Percentiles rank a stretch among this genome's conserved stretches.
Conservation (phyloP, 495 filamentous ascomycete species). For the Hyaloscypha hepaticicola region DNA sequence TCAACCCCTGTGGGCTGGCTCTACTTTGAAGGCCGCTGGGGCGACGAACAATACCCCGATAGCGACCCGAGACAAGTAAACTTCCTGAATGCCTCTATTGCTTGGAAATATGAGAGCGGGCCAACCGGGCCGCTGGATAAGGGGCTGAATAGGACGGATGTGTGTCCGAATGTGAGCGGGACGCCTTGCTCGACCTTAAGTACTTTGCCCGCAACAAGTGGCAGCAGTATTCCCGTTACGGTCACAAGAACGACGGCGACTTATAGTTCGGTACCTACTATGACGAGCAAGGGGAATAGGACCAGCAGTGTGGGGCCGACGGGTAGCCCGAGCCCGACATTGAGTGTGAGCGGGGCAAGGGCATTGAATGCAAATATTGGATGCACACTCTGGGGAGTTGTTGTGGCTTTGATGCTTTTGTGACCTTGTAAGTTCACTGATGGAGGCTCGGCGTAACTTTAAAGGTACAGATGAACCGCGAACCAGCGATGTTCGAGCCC, state of each 20-base stretch:
- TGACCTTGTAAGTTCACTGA: not conserved
- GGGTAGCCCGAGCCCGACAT: not conserved
- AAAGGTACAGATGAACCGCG: no score
- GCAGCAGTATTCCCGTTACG: slow-evolving; percentile 4
- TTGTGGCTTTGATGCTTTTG: not conserved
- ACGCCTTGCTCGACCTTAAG: slow-evolving; percentile 2
- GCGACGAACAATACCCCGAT: slow-evolving; percentile 54
- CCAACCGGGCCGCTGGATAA: slow-evolving; percentile 46
- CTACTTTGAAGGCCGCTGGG: slow-evolving; percentile 55
- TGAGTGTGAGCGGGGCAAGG: not conserved
- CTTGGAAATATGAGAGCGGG: slow-evolving; percentile 49
- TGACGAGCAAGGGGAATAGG: not conserved
- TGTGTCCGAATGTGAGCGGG: slow-evolving; percentile 5
- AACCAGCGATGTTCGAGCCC: no score
- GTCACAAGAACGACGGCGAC: not conserved
- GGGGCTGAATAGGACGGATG: slow-evolving; percentile 6
- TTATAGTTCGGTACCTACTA: not conserved
- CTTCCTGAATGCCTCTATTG: slow-evolving; percentile 35
- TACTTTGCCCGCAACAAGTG: slow-evolving; percentile 4
- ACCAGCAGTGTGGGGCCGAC: not conserved
- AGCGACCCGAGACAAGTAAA: slow-evolving; percentile 41
- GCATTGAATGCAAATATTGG: not conserved
- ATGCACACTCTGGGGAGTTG: not conserved
- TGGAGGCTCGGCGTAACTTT: not conserved
- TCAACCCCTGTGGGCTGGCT: slow-evolving; percentile 39